phyloP scores from a whole-genome alignment of 1,284 basidiomycete species.

The Ceratobasidium sp. region DNA sequence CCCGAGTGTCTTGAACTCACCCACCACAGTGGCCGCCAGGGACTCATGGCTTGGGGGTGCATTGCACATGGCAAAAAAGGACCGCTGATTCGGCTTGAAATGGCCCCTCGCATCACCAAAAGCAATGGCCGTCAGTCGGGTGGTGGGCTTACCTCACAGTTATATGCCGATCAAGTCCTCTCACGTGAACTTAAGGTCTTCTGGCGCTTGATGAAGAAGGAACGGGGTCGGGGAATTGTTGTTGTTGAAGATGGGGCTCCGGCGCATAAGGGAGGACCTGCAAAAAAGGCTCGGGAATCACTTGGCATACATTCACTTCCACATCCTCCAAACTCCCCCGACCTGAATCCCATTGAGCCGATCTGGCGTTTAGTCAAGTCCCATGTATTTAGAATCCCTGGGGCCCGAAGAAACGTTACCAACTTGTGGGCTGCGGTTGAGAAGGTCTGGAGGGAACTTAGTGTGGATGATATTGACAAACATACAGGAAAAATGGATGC shows the following conservation, averaged over 20 bases:
- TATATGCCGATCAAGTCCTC: constrained; percentile 31
- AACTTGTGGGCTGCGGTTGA: neutral
- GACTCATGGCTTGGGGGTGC: neutral
- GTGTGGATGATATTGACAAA: constrained; percentile 11
- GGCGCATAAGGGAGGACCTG: neutral
- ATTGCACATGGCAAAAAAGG: constrained; percentile 17
- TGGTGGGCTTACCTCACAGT: constrained; percentile 10
- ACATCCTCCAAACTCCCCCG: constrained; percentile 22
- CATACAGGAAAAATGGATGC: constrained; percentile 27
- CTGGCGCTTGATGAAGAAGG: neutral
- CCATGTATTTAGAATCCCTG: constrained; percentile 3
- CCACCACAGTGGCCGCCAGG: constrained; percentile 9
- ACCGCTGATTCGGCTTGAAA: neutral
- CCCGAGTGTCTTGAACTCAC: constrained; percentile 12
- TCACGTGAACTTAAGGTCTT: neutral
- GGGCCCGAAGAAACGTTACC: neutral
- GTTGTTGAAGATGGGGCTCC: constrained; percentile 33
- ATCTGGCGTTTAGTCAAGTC: constrained; percentile 20
- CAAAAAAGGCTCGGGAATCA: neutral
- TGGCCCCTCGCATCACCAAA: neutral
- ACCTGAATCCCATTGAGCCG: constrained; percentile 33
- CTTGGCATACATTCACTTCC: neutral
- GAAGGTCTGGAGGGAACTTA: constrained; percentile 8
- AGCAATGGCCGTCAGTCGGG: neutral
- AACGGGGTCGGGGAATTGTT: constrained; percentile 10